phyloP scores from a whole-genome alignment of 2,329 filamentous ascomycete species.

The Aureobasidium sp. region DNA sequence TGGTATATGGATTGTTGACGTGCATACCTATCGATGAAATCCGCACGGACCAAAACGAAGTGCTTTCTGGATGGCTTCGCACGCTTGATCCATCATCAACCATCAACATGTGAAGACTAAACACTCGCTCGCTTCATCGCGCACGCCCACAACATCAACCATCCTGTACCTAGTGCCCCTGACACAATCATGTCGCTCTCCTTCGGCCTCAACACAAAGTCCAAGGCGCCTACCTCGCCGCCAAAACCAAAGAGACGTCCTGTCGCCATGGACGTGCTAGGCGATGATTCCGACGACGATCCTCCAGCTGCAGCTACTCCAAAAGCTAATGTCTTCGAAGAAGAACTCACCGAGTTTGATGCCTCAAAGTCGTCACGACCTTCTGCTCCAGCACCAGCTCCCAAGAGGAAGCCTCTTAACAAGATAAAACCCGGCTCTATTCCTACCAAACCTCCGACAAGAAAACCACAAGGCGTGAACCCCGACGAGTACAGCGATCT shows the following conservation, averaged over 20 bases:
- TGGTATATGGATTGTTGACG: no score
- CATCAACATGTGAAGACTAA: neutral
- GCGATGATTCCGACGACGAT: slow-evolving; percentile 53
- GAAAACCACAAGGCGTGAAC: slow-evolving; percentile 27
- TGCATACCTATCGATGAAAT: neutral
- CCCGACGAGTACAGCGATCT: slow-evolving; percentile 52
- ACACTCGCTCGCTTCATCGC: neutral
- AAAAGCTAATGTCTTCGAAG: slow-evolving; percentile 33
- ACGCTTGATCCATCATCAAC: neutral
- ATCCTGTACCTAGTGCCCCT: neutral
- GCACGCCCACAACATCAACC: neutral
- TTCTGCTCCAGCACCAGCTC: slow-evolving; percentile 27
- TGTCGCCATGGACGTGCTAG: slow-evolving; percentile 27
- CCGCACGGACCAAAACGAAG: neutral
- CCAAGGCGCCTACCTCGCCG: slow-evolving; percentile 21
- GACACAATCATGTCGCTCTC: slow-evolving; percentile 28
- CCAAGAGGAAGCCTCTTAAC: slow-evolving; percentile 23
- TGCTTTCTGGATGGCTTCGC: neutral
- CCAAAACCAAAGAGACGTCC: slow-evolving; percentile 24
- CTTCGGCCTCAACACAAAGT: slow-evolving; percentile 31
- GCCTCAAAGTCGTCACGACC: slow-evolving; percentile 33
- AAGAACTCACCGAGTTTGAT: slow-evolving; percentile 53
- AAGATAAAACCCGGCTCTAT: slow-evolving; percentile 21
- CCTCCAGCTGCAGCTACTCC: slow-evolving; percentile 43
- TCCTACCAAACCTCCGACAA: slow-evolving; percentile 34